phyloP scores from a whole-genome alignment of 371 early-diverging fungal species.

The Rhizopus stolonifer region DNA sequence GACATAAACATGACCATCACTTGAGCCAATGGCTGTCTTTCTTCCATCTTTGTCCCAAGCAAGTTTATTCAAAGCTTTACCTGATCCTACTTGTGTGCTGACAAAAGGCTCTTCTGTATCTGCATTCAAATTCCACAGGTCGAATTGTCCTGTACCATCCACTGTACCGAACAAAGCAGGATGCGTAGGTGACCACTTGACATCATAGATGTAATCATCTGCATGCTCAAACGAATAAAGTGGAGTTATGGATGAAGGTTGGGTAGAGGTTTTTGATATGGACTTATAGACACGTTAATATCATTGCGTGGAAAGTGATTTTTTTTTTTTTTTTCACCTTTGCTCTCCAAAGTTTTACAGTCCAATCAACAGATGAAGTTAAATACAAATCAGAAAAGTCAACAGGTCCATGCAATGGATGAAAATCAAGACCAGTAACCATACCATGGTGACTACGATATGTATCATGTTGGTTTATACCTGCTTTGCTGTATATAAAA shows the following conservation, averaged over 20 bases:
- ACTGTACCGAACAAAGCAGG: conserved; percentile 92
- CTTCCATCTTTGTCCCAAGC: conserved; percentile 90
- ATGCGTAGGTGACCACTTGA: conserved; percentile 93
- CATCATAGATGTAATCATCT: conserved; percentile 95
- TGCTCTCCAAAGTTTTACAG: conserved; percentile 92
- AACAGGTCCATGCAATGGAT: conserved; percentile 76
- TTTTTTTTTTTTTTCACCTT: conserved; percentile 65
- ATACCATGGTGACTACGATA: conserved; percentile 89
- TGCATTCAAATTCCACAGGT: conserved; percentile 88
- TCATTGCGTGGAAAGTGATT: too few relatives aligned
- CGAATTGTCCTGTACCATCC: conserved; percentile 88
- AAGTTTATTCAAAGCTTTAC: conserved; percentile 88
- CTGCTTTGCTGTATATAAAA: conserved; percentile 75
- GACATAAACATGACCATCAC: conserved; percentile 85
- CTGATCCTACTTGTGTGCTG: conserved; percentile 64
- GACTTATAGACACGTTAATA: too few relatives aligned
- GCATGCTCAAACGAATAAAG: conserved; percentile 89
- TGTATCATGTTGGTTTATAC: conserved; percentile 80
- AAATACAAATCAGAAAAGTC: conserved; percentile 91
- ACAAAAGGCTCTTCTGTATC: conserved; percentile 83
- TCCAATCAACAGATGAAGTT: conserved; percentile 94
- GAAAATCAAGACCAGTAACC: conserved; percentile 91
- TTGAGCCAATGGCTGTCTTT: conserved; percentile 80
- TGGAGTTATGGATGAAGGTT: conserved; percentile 62
- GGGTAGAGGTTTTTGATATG: conserved; percentile 61